Percentiles rank a stretch among this genome's conserved stretches.
Conservation (phyloP, 352 stramenopile genomes). For the Phytophthora macrochlamydospora region DNA sequence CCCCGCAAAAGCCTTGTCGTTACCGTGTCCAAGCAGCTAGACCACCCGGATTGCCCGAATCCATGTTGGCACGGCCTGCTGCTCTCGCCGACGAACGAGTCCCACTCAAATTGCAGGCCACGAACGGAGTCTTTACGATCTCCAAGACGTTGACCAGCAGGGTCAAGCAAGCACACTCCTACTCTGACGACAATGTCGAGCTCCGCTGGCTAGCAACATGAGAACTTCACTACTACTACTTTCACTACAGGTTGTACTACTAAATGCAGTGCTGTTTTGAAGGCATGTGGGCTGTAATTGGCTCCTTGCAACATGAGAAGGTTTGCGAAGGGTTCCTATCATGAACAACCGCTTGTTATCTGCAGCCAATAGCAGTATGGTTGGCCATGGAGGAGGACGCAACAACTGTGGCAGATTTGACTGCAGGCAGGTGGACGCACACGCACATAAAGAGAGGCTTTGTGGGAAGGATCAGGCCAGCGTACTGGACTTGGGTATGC, state of each 20-base stretch:
- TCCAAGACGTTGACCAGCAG: not conserved
- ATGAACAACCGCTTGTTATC: conserved; percentile 89
- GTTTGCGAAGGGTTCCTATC: conserved; percentile 89
- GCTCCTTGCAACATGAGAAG: conserved; percentile 82
- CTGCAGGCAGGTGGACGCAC: conserved; percentile 43
- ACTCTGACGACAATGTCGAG: too few relatives aligned
- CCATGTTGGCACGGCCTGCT: not conserved
- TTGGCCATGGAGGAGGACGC: conserved; percentile 62
- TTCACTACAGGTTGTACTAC: too few relatives aligned
- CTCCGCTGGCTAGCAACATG: too few relatives aligned
- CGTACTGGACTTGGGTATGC: conserved; percentile 82
- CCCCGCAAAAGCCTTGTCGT: not conserved
- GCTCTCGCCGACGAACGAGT: not conserved
- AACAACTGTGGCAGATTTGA: conserved; percentile 90
- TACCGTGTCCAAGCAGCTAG: not conserved
- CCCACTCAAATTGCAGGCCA: not conserved
- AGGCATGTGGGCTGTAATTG: conserved; percentile 82
- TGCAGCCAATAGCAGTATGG: conserved; percentile 89
- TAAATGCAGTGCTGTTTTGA: not conserved
- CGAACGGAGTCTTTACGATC: not conserved
- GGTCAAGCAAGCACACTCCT: not conserved
- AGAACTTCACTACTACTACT: too few relatives aligned
- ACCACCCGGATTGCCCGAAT: not conserved
- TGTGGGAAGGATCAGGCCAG: conserved; percentile 81
- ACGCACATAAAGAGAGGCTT: conserved; percentile 8